Conservation (phyloP, 768 basidiomycete species). For the Gymnopilus dilepis region DNA sequence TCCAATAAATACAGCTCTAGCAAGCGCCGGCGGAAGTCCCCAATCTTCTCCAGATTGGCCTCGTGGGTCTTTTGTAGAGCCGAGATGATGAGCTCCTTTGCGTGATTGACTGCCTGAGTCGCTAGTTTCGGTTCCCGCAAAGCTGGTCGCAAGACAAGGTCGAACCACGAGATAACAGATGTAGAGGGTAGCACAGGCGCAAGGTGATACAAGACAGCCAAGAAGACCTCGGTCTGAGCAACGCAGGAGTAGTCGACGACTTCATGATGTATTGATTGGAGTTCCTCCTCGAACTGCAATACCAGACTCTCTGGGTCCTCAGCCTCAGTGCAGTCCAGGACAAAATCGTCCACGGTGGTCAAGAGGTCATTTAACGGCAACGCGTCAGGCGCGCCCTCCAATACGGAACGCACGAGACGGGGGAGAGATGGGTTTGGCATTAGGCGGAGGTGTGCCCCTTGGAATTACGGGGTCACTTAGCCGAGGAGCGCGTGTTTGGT, state of each 20-base stretch:
- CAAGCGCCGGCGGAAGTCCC: slow-evolving; percentile 69
- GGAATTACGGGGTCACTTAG: slow-evolving; percentile 15
- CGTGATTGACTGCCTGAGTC: slow-evolving; percentile 59
- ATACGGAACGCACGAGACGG: slow-evolving; percentile 59
- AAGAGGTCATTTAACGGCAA: slow-evolving; percentile 55
- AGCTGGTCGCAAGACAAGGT: slow-evolving; percentile 77
- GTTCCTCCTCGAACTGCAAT: slow-evolving; percentile 65
- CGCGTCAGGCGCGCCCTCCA: slow-evolving; percentile 59
- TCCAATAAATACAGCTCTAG: slow-evolving; percentile 81
- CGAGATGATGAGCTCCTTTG: slow-evolving; percentile 72
- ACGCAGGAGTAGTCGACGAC: slow-evolving; percentile 66
- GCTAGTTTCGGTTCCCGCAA: slow-evolving; percentile 76
- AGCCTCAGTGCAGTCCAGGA: slow-evolving; percentile 52
- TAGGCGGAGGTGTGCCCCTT: slow-evolving; percentile 14
- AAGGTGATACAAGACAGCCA: slow-evolving; percentile 68
- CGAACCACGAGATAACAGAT: slow-evolving; percentile 85
- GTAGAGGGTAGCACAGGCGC: slow-evolving; percentile 62
- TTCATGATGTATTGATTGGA: slow-evolving; percentile 66
- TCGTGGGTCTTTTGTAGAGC: slow-evolving; percentile 61
- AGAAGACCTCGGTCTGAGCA: slow-evolving; percentile 67
- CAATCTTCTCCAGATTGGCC: slow-evolving; percentile 49
- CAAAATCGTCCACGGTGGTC: slow-evolving; percentile 58
- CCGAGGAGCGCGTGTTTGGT: slow-evolving; percentile 15
- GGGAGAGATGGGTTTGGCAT: slow-evolving; percentile 28
- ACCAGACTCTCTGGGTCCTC: slow-evolving; percentile 50